These are phyloP conservation scores for Chondrus crispus DNA, from an alignment of 23 red algal genomes.

Conservation along the genomic window DNA sequence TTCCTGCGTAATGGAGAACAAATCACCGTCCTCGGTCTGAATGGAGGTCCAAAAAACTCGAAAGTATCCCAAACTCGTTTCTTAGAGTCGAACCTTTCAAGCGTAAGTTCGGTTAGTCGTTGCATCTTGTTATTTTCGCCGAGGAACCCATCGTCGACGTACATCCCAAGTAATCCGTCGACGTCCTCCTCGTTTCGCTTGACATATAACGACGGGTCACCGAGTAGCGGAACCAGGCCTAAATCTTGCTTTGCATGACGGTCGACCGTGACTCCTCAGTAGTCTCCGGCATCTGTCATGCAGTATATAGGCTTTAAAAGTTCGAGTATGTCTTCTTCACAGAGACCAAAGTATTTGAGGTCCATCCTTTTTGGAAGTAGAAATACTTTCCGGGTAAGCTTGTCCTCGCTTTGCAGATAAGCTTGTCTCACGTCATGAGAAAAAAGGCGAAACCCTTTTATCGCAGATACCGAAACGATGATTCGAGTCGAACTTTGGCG, in stretches of 20 bases:
- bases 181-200: neutral
- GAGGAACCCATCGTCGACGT: slow-evolving; percentile 16
- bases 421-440: neutral
- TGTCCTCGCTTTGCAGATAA: slow-evolving; percentile 13
- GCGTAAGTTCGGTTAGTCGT: neutral
- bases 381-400: neutral
- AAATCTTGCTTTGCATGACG: slow-evolving; percentile 21
- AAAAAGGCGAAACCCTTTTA: neutral
- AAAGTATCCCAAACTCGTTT: neutral
- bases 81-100: slow-evolving; percentile 7
- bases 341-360: neutral
- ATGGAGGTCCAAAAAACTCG: neutral
- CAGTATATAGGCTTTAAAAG: slow-evolving; percentile 1
- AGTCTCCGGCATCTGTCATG: slow-evolving; percentile 23
- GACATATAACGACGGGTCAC: slow-evolving; percentile 2
- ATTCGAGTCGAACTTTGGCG: neutral
- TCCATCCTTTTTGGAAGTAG: neutral
- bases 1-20: neutral
- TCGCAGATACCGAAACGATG: neutral
- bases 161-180: neutral
- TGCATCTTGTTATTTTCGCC: neutral
- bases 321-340: neutral
- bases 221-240: neutral
- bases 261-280: neutral
- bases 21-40: neutral